Evolutionary conservation across 208 protist species (phyloP), one percentile per base, ranked within the genome.

Genomic region (Trypanosoma theileri): DNA sequence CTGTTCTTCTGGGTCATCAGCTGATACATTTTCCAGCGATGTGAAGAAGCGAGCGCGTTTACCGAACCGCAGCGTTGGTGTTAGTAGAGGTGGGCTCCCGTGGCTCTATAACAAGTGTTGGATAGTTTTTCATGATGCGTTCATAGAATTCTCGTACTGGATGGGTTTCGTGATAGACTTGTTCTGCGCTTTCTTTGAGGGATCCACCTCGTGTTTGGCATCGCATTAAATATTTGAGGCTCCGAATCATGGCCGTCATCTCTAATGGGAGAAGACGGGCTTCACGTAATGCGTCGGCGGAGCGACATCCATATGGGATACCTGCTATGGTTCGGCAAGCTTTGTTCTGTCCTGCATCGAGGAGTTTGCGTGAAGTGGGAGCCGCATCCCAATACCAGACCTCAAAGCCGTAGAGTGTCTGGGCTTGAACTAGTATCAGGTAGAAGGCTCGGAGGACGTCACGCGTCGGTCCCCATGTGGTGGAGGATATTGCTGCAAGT

Each of bases 311-410:
- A 11, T 19, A 17, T 10, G 46, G 45, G 14, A 55, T 62, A 4
- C 58, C 58, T 12, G 59, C 42, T 19, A 65, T 65, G 21, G 53
- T 51, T 42, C 19, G 17, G 8, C 45, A 42, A 22, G 59, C 46
- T 41, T 55, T 24, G 45, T 55, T 35, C 9, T 55, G 46, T 0
- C 22, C 12, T 10, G 8, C 19, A 19, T 40, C 46, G 0, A 55
- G 14, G 0, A 10, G 14, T 40, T 45, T 1, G 13, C 46, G 46
- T 0, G 2, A 21, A 3, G 45, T 31, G 26, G 10, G 8, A 3
- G 45, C 4, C 0, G 59, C 59, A 44, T 55, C 59, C 46, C 24
- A 53, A 10, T 51, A 55, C 59, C 59, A 54, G 11, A 65, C 46
- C n/a, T 55, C 59, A 24, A 65, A 40, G 3, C 46, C 59, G 41